Evolutionary conservation across 139 green algal genomes (phyloP).

Genomic region (Coelastrella sp.): DNA sequence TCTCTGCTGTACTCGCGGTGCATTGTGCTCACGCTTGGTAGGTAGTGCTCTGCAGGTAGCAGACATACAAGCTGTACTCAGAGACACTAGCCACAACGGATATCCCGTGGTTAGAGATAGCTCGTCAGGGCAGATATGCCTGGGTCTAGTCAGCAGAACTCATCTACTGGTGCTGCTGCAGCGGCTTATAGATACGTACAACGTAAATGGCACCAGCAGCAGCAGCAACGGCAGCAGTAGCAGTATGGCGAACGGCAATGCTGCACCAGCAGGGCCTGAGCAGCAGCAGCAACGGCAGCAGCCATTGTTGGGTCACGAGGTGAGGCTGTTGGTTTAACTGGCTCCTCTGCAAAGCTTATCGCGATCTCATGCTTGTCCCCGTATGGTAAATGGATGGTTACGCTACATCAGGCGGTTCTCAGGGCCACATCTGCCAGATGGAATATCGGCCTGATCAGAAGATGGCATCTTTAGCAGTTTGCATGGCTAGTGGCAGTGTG

Average conservation of each 20-base stretch:
- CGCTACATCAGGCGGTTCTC: no score
- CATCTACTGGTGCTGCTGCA: slow-evolving; percentile 88
- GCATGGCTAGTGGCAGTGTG: no score
- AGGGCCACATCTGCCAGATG: no score
- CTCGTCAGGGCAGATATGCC: slow-evolving; percentile 69
- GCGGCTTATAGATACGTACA: slow-evolving; percentile 50
- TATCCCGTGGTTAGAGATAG: slow-evolving; percentile 53
- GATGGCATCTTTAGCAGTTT: no score
- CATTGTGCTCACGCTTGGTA: background rate
- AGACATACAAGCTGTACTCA: slow-evolving; percentile 39
- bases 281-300: slow-evolving; percentile 39
- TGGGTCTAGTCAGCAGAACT: slow-evolving; percentile 81
- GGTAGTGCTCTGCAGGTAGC: slow-evolving; percentile 16
- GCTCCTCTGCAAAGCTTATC: no score
- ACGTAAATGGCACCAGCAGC: background rate
- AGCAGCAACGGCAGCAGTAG: slow-evolving; percentile 16
- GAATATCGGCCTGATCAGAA: no score
- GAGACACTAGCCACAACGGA: slow-evolving; percentile 54
- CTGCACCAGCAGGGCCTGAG: background rate
- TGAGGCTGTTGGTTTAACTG: background rate
- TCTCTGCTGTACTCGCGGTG: background rate
- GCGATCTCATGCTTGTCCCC: no score
- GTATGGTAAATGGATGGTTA: no score
- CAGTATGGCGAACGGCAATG: background rate
- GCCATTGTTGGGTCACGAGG: slow-evolving; percentile 23